A percentile compares a stretch with the other conserved stretches of the same genome.
Evolutionary conservation across 2,329 filamentous ascomycete genomes (phyloP).

Genomic region (Trichoderma cornu-damae): DNA sequence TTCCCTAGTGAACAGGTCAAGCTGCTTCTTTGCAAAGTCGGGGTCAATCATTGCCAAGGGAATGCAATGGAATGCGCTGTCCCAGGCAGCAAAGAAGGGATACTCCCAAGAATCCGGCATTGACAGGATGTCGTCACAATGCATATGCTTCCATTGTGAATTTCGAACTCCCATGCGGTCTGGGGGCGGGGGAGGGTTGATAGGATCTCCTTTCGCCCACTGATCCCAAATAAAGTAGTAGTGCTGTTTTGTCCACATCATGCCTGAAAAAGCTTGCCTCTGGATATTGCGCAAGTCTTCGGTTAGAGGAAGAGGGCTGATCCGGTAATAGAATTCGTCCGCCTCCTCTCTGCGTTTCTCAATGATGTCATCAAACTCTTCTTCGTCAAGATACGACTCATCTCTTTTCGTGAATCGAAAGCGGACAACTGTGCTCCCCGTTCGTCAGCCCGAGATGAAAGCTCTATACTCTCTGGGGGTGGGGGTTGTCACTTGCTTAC

Average conservation of each 20-base stretch:
- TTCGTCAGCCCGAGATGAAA: constrained; percentile 11
- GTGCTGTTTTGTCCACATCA: constrained; percentile 98
- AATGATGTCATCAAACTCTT: constrained; percentile 84
- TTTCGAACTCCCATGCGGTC: constrained; percentile 78
- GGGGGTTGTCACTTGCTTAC: constrained; percentile 44
- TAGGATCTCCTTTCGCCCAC: constrained; percentile 92
- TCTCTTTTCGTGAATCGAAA: constrained; percentile 77
- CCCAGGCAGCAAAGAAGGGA: constrained; percentile 96
- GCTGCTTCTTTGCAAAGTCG: constrained; percentile 95
- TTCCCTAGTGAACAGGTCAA: constrained; percentile 91
- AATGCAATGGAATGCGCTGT: constrained; percentile 95
- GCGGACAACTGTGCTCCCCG: constrained; percentile 61
- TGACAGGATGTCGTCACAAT: constrained; percentile 90
- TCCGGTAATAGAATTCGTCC: constrained; percentile 90
- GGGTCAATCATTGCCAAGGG: constrained; percentile 95
- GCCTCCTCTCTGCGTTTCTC: constrained; percentile 83
- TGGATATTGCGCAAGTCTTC: constrained; percentile 94
- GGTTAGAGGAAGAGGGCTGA: constrained; percentile 88
- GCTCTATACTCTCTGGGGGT: not conserved
- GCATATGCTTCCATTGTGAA: constrained; percentile 86
- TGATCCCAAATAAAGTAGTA: constrained; percentile 98
- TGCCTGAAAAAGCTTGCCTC: constrained; percentile 86
- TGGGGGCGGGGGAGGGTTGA: constrained; percentile 78
- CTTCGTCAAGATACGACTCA: constrained; percentile 81
- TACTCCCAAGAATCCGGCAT: constrained; percentile 99